A percentile compares a stretch with the other conserved stretches of the same genome.
Conservation (phyloP, 108 stramenopile genomes). For the Epipyxis sp. region DNA sequence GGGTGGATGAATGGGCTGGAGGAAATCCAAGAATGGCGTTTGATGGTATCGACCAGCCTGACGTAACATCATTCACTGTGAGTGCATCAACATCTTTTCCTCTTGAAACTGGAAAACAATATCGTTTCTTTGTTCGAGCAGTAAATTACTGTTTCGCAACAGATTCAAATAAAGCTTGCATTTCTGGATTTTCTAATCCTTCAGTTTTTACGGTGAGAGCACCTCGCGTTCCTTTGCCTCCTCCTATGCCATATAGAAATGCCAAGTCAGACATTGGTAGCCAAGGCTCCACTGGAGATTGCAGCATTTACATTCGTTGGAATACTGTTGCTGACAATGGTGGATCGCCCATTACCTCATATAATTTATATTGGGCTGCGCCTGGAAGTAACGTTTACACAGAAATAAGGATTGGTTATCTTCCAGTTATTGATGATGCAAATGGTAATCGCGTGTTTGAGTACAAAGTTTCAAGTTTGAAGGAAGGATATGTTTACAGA, state of each 20-base stretch:
- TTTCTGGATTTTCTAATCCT: conserved; percentile 61
- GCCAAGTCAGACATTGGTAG: conserved; percentile 46
- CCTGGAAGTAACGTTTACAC: background rate
- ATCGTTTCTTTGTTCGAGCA: conserved; percentile 73
- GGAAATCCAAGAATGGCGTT: conserved; percentile 64
- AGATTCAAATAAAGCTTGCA: conserved; percentile 57
- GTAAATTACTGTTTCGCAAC: conserved; percentile 67
- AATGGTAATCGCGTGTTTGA: conserved; percentile 37
- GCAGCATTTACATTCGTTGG: conserved; percentile 59
- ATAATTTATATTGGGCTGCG: conserved; percentile 55
- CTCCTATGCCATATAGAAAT: conserved; percentile 62
- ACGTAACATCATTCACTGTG: conserved; percentile 56
- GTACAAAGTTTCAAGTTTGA: conserved; percentile 42
- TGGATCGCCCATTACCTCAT: conserved; percentile 68
- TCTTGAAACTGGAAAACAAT: conserved; percentile 64
- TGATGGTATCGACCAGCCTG: conserved; percentile 65
- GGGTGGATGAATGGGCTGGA: conserved; percentile 77
- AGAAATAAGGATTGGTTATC: background rate
- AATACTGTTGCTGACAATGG: conserved; percentile 72
- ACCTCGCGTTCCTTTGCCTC: conserved; percentile 60
- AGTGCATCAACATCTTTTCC: conserved; percentile 41
- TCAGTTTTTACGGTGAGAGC: conserved; percentile 65
- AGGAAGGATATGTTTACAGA: conserved; percentile 65
- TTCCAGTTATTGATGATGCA: background rate
- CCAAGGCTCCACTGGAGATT: conserved; percentile 45